Conservation (phyloP, 768 basidiomycete species). For the Mrakia gelida region DNA sequence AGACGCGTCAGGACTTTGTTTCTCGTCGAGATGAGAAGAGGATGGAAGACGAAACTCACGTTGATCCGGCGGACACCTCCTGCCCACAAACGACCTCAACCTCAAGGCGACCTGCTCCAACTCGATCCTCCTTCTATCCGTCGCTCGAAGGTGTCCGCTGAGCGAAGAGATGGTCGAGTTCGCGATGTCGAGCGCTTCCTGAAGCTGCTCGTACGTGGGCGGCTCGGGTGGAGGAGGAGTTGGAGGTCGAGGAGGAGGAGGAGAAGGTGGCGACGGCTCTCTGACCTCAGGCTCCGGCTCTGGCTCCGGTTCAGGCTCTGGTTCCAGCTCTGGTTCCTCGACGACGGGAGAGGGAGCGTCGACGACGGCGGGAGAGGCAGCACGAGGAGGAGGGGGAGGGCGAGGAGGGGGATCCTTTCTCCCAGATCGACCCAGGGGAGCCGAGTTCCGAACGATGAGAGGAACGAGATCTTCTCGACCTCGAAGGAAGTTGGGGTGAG, state of each 20-base stretch:
- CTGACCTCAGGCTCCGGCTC: not conserved
- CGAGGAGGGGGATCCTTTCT: not conserved
- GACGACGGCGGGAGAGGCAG: not conserved
- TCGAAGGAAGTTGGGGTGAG: not conserved
- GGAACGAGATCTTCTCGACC: not conserved
- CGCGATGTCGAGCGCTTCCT: not conserved
- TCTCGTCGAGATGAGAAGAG: not conserved
- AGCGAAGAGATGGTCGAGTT: not conserved
- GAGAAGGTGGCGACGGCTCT: not conserved
- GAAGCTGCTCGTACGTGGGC: not conserved
- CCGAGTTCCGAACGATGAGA: not conserved
- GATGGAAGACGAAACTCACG: not conserved
- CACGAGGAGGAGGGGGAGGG: no score
- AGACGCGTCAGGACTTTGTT: not conserved
- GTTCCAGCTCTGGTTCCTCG: not conserved
- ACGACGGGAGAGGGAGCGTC: not conserved
- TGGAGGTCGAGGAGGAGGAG: not conserved
- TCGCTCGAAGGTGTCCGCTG: not conserved
- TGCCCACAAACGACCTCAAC: not conserved
- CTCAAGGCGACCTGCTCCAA: not conserved
- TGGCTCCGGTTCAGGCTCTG: not conserved
- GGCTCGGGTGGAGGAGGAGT: not conserved
- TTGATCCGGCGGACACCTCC: not conserved
- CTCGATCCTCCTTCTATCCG: not conserved
- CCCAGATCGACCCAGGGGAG: not conserved